Percentiles rank a stretch among this genome's conserved stretches.
Evolutionary conservation across 192 early-diverging fungal species (phyloP).

Genomic region (Backusella psychrophila): DNA sequence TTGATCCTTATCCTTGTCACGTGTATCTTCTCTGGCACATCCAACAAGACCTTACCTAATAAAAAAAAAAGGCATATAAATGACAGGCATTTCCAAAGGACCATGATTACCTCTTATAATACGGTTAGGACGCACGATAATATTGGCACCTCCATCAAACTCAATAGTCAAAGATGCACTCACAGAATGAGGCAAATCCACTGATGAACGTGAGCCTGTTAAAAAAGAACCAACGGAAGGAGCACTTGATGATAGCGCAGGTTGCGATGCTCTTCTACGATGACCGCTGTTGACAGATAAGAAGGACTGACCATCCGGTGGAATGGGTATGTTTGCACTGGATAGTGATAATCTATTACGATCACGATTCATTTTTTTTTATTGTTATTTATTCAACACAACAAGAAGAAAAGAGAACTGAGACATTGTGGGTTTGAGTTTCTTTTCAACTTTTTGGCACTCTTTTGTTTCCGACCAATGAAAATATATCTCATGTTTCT

Average conservation of each 20-base stretch:
- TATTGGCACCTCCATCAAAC: conserved; percentile 36
- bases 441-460: neutral
- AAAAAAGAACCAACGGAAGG: conserved; percentile 6
- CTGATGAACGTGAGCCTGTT: neutral
- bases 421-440: neutral
- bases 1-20: conserved; percentile 36
- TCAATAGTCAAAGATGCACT: conserved; percentile 14
- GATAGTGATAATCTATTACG: neutral
- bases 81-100: neutral
- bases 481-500: neutral
- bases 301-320: neutral
- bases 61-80: neutral
- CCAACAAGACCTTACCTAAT: conserved; percentile 30
- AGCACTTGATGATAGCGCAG: conserved; percentile 18
- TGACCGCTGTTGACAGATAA: neutral
- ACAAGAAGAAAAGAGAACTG: neutral
- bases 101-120: conserved; percentile 27
- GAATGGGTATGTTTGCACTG: neutral
- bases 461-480: neutral
- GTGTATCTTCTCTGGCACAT: conserved; percentile 27
- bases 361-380: neutral
- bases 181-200: neutral
- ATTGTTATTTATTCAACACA: neutral
- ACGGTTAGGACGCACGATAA: conserved; percentile 37
- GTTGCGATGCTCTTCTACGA: neutral